These are phyloP conservation scores for Edaphochlamys debaryana DNA, from an alignment of 139 green algal species.

Conservation along the genomic window DNA sequence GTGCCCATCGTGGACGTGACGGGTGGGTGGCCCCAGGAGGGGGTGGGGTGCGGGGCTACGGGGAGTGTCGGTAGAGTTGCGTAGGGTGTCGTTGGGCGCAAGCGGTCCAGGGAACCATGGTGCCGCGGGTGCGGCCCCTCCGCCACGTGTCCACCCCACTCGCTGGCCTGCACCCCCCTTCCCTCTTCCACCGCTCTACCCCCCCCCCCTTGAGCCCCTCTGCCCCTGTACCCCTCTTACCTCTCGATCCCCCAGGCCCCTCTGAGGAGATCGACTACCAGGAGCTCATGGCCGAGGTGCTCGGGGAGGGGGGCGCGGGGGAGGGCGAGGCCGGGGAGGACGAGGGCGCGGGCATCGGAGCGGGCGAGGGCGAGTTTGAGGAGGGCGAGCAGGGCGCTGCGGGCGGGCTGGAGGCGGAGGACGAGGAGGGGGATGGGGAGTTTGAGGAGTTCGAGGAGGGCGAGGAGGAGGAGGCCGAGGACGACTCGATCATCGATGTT, in stretches of 20 bases:
- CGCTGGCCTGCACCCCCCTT: background rate
- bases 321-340: background rate
- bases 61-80: too few relatives aligned
- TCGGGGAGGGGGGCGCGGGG: constrained; percentile 26
- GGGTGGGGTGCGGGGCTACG: background rate
- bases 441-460: background rate
- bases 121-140: background rate
- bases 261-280: background rate
- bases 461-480: background rate
- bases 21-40: background rate
- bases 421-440: background rate
- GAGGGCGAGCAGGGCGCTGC: background rate
- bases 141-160: too few relatives aligned
- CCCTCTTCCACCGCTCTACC: background rate
- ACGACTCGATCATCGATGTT: constrained; percentile 9
- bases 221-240: background rate
- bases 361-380: background rate
- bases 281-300: background rate
- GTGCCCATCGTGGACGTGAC: constrained; percentile 22
- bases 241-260: background rate
- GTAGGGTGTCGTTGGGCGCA: background rate
- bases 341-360: background rate
- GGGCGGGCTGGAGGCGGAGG: background rate
- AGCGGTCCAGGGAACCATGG: background rate
- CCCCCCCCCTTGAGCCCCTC: background rate